Conservation (phyloP, 371 early-diverging fungal genomes). For the Choanephora cucurbitarum region DNA sequence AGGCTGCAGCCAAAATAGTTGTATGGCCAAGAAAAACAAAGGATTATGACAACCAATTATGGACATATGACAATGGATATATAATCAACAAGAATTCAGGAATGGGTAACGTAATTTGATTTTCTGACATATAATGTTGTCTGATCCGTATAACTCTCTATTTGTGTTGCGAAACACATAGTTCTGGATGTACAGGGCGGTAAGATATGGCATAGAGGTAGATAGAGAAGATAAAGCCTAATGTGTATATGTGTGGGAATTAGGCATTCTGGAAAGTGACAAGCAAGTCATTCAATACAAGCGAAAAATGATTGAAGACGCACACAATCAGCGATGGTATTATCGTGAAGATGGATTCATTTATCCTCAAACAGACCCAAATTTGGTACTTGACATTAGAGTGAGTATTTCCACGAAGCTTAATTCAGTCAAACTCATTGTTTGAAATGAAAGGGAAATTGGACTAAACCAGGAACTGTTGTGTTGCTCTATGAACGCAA, state of each 20-base stretch:
- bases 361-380: constrained; percentile 48
- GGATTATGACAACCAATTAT: constrained; percentile 39
- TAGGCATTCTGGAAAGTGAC: constrained; percentile 43
- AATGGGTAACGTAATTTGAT: constrained; percentile 24
- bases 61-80: constrained; percentile 27
- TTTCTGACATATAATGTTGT: no score
- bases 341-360: constrained; percentile 55
- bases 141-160: no score
- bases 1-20: constrained; percentile 44
- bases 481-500: constrained; percentile 51
- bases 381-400: constrained; percentile 48
- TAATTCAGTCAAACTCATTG: neutral
- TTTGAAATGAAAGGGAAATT: constrained; percentile 37
- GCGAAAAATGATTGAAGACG: constrained; percentile 48
- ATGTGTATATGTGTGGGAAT: no score
- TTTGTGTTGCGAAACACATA: constrained; percentile 5
- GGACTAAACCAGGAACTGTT: constrained; percentile 46
- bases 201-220: no score
- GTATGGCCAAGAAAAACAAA: constrained; percentile 43
- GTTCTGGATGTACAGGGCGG: constrained; percentile 51
- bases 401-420: constrained; percentile 30
- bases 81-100: constrained; percentile 31
- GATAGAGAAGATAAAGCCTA: no score
- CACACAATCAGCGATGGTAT: constrained; percentile 53
- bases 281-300: constrained; percentile 51